Base-by-base conservation (phyloP, 805 yeast genomes). In the Brettanomyces custersianus region DNA sequence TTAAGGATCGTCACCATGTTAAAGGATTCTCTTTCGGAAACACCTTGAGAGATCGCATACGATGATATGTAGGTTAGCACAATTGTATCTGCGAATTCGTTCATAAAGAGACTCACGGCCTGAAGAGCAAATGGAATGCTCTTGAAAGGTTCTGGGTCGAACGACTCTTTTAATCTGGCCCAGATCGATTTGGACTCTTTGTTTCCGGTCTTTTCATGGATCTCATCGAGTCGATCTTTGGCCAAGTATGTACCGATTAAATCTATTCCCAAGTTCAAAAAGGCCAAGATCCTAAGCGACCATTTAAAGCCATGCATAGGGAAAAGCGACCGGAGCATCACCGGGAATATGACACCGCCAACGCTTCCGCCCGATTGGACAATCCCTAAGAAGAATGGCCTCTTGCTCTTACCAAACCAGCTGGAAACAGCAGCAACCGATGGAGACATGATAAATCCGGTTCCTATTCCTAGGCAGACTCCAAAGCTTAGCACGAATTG, bases 401-500 rank as follows among this genome's bases (percentile, higher is more conserved):
- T 61, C 45, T 65, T 75, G n/a, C 16, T 11, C 22, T 55, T 58
- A 27, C 62, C 57, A 51, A 79, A 80, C 79, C 83, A 80, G 40
- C 80, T 84, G 18, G 78, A 73, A 1, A 77, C 66, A 17, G 73
- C 76, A 10, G 82, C 72, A 4, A 80, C 65, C 28, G 75, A 55
- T 0, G 87, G 86, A 5, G 78, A 68, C 54, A 75, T 66, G 29
- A 77, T 63, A 21, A 78, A 52, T 2, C 82, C 81, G 26, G 72
- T 65, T 0, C 84, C 85, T 5, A 70, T 43, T 4, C 86, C 87
- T 31, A 69, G 57, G 15, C 69, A 62, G 4, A 79, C 46, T 4
- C 77, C 74, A 51, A 79, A 74, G 20, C 80, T 64, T 17, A 80
- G 51, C n/a, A 80, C 63, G 46, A 80, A 80, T 37, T 80, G 84